Percentiles rank a stretch among this genome's conserved stretches.
Evolutionary conservation across 176 grass and related monocot genomes (phyloP).

Genomic region (Tillandsia fasciculata): DNA sequence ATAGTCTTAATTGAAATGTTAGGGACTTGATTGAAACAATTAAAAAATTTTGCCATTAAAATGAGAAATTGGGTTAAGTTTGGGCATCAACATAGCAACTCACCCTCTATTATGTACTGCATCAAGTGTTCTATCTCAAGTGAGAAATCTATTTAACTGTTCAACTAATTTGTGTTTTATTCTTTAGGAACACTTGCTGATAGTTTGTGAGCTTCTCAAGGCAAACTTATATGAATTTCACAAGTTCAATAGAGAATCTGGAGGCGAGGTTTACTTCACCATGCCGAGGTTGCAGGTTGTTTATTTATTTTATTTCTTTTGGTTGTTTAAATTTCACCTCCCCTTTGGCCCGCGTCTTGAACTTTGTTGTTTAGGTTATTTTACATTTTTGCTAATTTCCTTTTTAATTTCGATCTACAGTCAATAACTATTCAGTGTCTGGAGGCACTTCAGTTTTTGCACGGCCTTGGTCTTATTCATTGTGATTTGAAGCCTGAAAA

Average conservation of each 20-base stretch:
- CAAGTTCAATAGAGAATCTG: constrained; percentile 99
- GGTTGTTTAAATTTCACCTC: background rate
- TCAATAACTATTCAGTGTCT: constrained; percentile 97
- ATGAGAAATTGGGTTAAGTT: too few species aligned
- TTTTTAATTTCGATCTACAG: constrained; percentile 36
- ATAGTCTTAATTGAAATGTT: too few species aligned
- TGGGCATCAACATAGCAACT: too few species aligned
- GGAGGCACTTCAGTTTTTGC: constrained; percentile 93
- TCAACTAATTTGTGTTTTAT: constrained; percentile 9
- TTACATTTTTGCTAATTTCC: constrained; percentile 12
- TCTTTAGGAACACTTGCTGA: constrained; percentile 92
- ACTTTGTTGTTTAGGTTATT: constrained; percentile 8
- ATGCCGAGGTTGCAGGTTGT: constrained; percentile 97
- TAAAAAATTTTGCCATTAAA: too few species aligned
- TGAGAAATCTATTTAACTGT: background rate
- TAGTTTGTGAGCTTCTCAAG: constrained; percentile 99
- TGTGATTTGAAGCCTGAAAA: constrained; percentile 99
- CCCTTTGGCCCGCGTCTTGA: constrained; percentile 4
- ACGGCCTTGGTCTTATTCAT: constrained; percentile 93
- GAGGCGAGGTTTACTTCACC: constrained; percentile 98
- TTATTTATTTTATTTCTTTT: too few species aligned
- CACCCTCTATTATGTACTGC: too few species aligned
- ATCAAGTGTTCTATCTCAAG: background rate
- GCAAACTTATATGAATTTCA: constrained; percentile 99
- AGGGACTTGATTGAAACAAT: too few species aligned